Base-by-base conservation (phyloP, 306 rosid genomes). In the Acmispon strigosus region DNA sequence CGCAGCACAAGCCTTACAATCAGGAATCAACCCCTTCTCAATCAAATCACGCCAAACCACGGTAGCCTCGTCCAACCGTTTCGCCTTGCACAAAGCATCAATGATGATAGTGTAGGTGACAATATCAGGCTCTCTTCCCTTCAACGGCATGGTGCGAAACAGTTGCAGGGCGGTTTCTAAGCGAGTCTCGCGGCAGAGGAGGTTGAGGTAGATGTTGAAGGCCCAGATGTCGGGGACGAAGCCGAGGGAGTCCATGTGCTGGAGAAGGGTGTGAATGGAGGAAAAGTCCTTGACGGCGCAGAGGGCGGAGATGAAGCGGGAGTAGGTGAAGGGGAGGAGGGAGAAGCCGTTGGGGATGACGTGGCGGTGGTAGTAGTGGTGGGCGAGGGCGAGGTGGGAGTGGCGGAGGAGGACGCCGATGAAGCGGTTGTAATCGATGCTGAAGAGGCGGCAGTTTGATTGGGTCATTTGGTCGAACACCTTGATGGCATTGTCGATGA, bases 391-490 rank as follows among this genome's bases (percentile, higher is more conserved):
- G 61, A 89, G 84, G 22, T 86, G 96, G 0, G 88, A 89, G 11
- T 91, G 83, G 48, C 89, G 84, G 68, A 89, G 57, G 69, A 94
- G 74, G 12, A 89, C 92, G 10, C 99, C 99, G 67, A 94, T 84
- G 87, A 94, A 87, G 44, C 96, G 96, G 44, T 94, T 91, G 86
- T 91, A 90, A 39, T 89, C 99, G 19, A 86, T 14, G 82, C 96
- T 85, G 74, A 91, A 86, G 8, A 83, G 66, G 39, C 94, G 88
- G 79, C 90, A 93, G 22, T 76, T 72, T 6, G 98, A 87, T 54
- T 89, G 85, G 15, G 96, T 78, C 98, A 94, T 89, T 84, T 94
- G 78, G 77, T 87, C 92, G 84, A 90, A 90, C 87, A 87, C 72
- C 8, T 86, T 82, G 83, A 87, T 74, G 60, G 98, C 98, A 27